These are phyloP conservation scores for Magnaporthales sp. DNA, from an alignment of 2,329 filamentous ascomycete species.

Conservation along the genomic window DNA sequence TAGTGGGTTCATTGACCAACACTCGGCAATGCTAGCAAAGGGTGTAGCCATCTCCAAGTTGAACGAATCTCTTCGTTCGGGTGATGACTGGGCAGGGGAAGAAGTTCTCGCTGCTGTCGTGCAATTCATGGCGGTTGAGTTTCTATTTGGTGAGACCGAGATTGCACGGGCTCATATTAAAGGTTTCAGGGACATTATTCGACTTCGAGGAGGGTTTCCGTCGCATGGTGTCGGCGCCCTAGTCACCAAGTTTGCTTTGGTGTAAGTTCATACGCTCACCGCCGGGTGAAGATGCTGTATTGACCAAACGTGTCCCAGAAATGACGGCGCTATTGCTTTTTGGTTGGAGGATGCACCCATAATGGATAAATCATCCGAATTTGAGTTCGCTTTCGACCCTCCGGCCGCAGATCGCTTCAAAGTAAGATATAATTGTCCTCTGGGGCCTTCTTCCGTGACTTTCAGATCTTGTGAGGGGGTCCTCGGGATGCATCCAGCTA, in stretches of 20 bases:
- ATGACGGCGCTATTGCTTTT: constrained; percentile 34
- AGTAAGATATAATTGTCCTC: constrained; percentile 34
- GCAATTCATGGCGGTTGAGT: constrained; percentile 37
- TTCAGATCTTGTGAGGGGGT: constrained; percentile 31
- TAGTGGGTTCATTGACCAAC: constrained; percentile 30
- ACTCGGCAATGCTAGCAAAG: constrained; percentile 28
- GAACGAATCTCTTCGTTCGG: constrained; percentile 30
- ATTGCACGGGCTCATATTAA: constrained; percentile 34
- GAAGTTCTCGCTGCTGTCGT: constrained; percentile 32
- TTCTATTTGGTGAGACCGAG: constrained; percentile 36
- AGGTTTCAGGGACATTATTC: constrained; percentile 39
- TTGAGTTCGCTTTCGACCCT: constrained; percentile 29
- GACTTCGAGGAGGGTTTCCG: constrained; percentile 35
- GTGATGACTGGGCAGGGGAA: constrained; percentile 23
- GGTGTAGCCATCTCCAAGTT: constrained; percentile 30
- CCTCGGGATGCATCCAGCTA: constrained; percentile 31
- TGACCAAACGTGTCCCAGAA: constrained; percentile 17
- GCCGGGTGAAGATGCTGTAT: neutral
- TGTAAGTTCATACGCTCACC: constrained; percentile 29
- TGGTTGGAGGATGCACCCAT: constrained; percentile 31
- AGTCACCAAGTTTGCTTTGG: constrained; percentile 37
- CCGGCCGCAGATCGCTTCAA: constrained; percentile 25
- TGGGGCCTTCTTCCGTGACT: constrained; percentile 30
- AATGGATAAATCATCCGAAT: constrained; percentile 24
- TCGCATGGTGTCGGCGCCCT: constrained; percentile 35